Conservation (phyloP, 2,329 filamentous ascomycete genomes). For the Parastagonospora avenae region DNA sequence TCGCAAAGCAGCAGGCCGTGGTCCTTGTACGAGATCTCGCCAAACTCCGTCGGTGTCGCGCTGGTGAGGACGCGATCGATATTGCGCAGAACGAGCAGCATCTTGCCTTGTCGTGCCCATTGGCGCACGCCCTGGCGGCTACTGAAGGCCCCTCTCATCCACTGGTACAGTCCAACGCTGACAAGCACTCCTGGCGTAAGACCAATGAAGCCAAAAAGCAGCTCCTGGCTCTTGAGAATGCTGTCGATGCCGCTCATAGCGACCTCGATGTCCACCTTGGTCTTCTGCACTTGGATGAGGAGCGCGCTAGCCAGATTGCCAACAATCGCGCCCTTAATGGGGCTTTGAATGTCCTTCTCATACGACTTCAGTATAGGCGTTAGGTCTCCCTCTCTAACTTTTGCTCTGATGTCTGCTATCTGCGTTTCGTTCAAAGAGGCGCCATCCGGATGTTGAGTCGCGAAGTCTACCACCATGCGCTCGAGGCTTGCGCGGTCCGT, state of each 20-base stretch:
- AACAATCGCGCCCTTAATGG: conserved; percentile 79
- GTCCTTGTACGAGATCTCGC: conserved; percentile 85
- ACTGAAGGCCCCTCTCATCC: conserved; percentile 71
- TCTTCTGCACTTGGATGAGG: conserved; percentile 97
- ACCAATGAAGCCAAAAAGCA: conserved; percentile 95
- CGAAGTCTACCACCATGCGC: conserved; percentile 98
- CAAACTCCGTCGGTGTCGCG: conserved; percentile 67
- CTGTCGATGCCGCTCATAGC: conserved; percentile 95
- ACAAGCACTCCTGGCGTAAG: conserved; percentile 93
- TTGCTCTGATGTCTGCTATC: conserved; percentile 74
- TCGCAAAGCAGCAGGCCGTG: conserved; percentile 90
- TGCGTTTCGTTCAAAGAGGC: conserved; percentile 68
- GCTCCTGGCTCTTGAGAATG: conserved; percentile 91
- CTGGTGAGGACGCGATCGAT: conserved; percentile 71
- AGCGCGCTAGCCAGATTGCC: conserved; percentile 90
- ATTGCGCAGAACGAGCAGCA: conserved; percentile 81
- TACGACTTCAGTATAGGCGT: conserved; percentile 91
- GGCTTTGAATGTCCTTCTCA: conserved; percentile 82
- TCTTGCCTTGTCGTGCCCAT: conserved; percentile 69
- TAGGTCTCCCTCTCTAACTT: conserved; percentile 88
- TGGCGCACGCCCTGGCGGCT: conserved; percentile 70
- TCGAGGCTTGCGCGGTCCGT: conserved; percentile 91
- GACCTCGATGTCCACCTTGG: conserved; percentile 96
- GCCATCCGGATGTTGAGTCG: conserved; percentile 76
- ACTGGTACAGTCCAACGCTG: conserved; percentile 73